Conservation (phyloP, 176 grass and related monocot species). For the Triticum aestivum region IWGSC_CS_RefSeq_v2.1 NC_057796.1:491213953-491214452, state of each 20-base stretch:
- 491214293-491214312: not conserved
- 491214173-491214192: not conserved
- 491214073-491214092: not conserved
- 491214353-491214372: not conserved
- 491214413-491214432: not conserved
- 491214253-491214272: not conserved
- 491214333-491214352: not conserved
- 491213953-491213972: not conserved
- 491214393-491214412: not conserved
- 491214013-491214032: not conserved
- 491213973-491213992: slow-evolving; percentile 13
- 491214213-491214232: not conserved
- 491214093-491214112: not conserved
- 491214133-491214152: not conserved
- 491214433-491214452: not conserved
- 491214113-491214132: not conserved
- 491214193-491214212: not conserved
- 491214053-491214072: slow-evolving; percentile 2
- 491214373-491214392: not conserved
- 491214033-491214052: not conserved
- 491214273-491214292: not conserved
- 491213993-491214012: not conserved
- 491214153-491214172: not conserved
- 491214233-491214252: not conserved
- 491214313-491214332: not conserved